Percentiles rank a stretch among this genome's conserved stretches.
Evolutionary conservation across 208 protist genomes (phyloP).

Genomic region (Crithidia brevicula): DNA sequence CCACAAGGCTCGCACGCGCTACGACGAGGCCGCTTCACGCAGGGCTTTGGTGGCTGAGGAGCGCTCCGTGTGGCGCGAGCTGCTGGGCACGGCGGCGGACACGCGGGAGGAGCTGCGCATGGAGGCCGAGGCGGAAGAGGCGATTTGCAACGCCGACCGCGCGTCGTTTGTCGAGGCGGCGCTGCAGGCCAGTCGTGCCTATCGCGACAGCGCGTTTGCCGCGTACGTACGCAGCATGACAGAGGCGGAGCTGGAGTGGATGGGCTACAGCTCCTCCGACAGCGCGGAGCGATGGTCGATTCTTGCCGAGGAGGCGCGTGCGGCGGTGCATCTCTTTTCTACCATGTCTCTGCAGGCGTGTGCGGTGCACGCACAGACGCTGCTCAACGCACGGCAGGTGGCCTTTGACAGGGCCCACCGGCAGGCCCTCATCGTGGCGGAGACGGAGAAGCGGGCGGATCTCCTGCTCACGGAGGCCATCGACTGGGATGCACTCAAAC

Average conservation of each 20-base stretch:
- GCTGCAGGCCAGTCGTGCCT: neutral
- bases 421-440: slow-evolving; percentile 15
- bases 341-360: slow-evolving; percentile 12
- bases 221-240: slow-evolving; percentile 12
- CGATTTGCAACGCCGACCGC: slow-evolving; percentile 12
- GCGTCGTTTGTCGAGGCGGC: neutral
- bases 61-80: slow-evolving; percentile 17
- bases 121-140: slow-evolving; percentile 17
- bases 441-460: slow-evolving; percentile 24
- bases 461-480: slow-evolving; percentile 19
- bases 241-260: slow-evolving; percentile 10
- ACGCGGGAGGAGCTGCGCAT: slow-evolving; percentile 32
- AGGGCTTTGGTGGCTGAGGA: slow-evolving; percentile 20
- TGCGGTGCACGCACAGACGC: slow-evolving; percentile 4
- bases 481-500: slow-evolving; percentile 16
- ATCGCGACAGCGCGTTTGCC: slow-evolving; percentile 14
- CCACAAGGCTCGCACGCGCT: slow-evolving; percentile 9
- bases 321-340: slow-evolving; percentile 13
- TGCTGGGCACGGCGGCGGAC: slow-evolving; percentile 27
- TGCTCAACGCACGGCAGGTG: neutral
- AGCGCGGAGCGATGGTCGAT: slow-evolving; percentile 19
- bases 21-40: slow-evolving; percentile 22
- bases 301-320: slow-evolving; percentile 13
- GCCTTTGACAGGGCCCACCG: slow-evolving; percentile 14
- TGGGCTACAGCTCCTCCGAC: slow-evolving; percentile 8